Evolutionary conservation across 176 grass and related monocot genomes (phyloP), one percentile per base, ranked within the genome.

Genomic region (Poa pratensis): DNA sequence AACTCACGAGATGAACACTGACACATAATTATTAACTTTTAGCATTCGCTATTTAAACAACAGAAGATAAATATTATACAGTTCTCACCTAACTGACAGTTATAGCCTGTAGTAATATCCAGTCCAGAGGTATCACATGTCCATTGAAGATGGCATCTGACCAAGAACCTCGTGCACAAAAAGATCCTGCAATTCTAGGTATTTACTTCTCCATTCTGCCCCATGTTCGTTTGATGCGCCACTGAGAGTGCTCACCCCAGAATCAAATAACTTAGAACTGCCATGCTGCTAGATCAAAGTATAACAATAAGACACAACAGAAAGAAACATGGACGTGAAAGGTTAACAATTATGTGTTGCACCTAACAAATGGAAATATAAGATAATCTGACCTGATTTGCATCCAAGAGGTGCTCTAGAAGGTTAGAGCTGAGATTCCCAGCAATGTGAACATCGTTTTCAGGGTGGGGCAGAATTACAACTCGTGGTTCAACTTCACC

Each of bases 111-210:
- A 52, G 48, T 45, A 71, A 52, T 43, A 71, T 80, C 57, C 73
- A 78, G 14, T 52, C 16, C 50, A 30, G 59, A 34, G 10, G 7
- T 54, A 69, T 87, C 68, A 80, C 60, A 30, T 63, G 18, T 32
- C 53, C 59, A 63, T 68, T 19, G 50, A 80, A 40, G 76, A 85
- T 18, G 82, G 42, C 73, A 67, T 73, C 48, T 83, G 64, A 73
- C 85, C 32, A 27, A 87, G 69, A 75, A 87, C 69, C 70, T 76
- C 89, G 5, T 69, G 80, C 52, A 80, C 81, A 77, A 91, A 91
- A 49, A 91, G 76, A 83, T 91, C 85, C 61, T 91, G 89, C 54
- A 91, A 87, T 53, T 91, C 85, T 30, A 84, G 51, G 61, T 87
- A 91, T 84, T 74, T 91, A 68, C 52, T 80, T 80, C 69, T 91